Evolutionary conservation across 208 protist species (phyloP), one percentile per base, ranked within the genome.

Genomic region (Vickermania ingenoplastis): DNA sequence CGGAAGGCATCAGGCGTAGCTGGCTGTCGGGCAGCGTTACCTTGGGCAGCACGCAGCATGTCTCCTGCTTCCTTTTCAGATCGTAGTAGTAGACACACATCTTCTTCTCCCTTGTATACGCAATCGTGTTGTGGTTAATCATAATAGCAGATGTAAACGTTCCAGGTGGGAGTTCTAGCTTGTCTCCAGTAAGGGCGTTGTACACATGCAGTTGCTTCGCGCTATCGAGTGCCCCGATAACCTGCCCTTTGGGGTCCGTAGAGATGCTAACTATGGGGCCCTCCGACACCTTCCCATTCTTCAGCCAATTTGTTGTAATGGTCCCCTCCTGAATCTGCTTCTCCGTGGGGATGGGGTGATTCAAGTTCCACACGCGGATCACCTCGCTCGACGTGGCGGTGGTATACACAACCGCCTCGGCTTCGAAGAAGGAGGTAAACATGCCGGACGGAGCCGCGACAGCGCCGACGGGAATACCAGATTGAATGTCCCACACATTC

Each of bases 281-380:
- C 13, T n/a, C 21, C 25, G 83, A 90, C 0, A 91, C 62, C 55
- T 87, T 88, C 30, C 61, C 67, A 67, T 81, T 93, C 29, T 68
- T 55, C 1, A 74, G 59, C 63, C 80, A 78, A 59, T 82, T 73
- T 0, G 70, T 85, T n/a, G 78, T 81, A 31, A 81, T 55, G 13
- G 29, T 57, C 25, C 81, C 83, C 26, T 75, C 75, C 27, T 72
- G 74, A 22, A 65, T 67, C 25, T 71, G 57, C 30, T 85, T 71
- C 53, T 82, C 57, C 1, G 83, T 80, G 7, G 81, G 77, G 41
- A 86, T 57, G n/a, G 81, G 68, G 1, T 58, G 66, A 11, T 68
- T 62, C 2, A 83, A 63, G 27, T 67, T 72, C 73, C 72, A 91
- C 45, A 77, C 28, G 57, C 84, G 81, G 31, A 89, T 57, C 41